Conservation (phyloP, 176 grass and related monocot genomes). For the Pontederia paniculata region DNA sequence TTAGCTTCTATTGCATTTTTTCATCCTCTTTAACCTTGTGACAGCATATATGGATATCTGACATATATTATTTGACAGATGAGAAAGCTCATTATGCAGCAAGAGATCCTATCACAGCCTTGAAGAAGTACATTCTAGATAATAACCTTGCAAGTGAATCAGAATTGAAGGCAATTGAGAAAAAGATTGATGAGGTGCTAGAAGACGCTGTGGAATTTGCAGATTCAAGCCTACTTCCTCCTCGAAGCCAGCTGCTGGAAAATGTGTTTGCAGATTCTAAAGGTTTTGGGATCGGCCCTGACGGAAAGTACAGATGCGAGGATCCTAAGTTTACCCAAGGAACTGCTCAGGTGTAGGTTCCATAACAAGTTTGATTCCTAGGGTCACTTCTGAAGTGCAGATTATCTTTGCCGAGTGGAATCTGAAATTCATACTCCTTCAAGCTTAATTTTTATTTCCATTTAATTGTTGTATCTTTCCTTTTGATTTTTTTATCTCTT, state of each 20-base stretch:
- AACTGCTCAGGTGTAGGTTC: constrained; percentile 58
- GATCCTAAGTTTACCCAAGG: constrained; percentile 85
- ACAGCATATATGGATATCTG: background rate
- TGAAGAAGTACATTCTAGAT: constrained; percentile 69
- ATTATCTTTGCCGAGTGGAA: too few species aligned
- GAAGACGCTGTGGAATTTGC: constrained; percentile 93
- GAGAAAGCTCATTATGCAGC: constrained; percentile 68
- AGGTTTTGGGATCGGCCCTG: constrained; percentile 79
- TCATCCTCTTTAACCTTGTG: background rate
- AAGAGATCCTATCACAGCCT: constrained; percentile 48
- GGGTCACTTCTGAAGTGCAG: too few species aligned
- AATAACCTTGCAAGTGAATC: constrained; percentile 58
- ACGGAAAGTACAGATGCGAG: constrained; percentile 78
- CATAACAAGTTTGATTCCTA: too few species aligned
- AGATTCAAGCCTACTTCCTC: constrained; percentile 64
- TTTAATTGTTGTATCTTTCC: too few species aligned
- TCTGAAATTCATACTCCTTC: too few species aligned
- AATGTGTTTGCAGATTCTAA: constrained; percentile 83
- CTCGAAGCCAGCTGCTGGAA: constrained; percentile 75
- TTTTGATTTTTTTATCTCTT: too few species aligned
- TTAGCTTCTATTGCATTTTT: too few species aligned
- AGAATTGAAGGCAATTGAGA: constrained; percentile 75
- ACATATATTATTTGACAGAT: constrained; percentile 30
- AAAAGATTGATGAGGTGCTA: constrained; percentile 64
- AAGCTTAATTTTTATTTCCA: too few species aligned